These are phyloP conservation scores for Wickerhamomyces bovis DNA, from an alignment of 805 yeast species.

Conservation along the genomic window DNA sequence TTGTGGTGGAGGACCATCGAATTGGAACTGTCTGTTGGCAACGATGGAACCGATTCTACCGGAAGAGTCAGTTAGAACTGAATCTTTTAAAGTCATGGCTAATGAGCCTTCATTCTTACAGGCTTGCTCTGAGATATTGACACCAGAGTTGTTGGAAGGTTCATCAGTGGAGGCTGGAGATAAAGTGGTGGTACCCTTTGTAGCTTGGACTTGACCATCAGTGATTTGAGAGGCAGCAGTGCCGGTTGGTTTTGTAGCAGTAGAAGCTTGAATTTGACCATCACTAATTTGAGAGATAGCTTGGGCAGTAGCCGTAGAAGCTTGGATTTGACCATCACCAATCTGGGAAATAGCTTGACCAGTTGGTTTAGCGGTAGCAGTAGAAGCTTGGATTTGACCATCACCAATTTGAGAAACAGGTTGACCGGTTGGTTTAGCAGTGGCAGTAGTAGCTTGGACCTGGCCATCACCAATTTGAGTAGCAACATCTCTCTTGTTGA, in stretches of 20 bases:
- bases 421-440: slow-evolving; percentile 1
- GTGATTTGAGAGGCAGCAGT: slow-evolving; percentile 1
- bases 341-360: slow-evolving; percentile 15
- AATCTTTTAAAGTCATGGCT: slow-evolving; percentile 1
- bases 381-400: slow-evolving; percentile 4
- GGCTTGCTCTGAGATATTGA: not conserved
- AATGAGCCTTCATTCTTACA: slow-evolving; percentile 4
- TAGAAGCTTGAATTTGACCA: slow-evolving; percentile 22
- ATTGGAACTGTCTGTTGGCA: slow-evolving; percentile 53
- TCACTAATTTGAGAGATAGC: not conserved
- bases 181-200: not conserved
- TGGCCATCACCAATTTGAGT: slow-evolving; percentile 61
- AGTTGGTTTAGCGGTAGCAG: not conserved
- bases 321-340: slow-evolving; percentile 5
- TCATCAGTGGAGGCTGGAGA: not conserved
- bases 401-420: slow-evolving; percentile 2
- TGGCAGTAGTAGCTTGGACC: slow-evolving; percentile 39
- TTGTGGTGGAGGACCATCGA: slow-evolving; percentile 84
- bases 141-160: not conserved
- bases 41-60: slow-evolving; percentile 16
- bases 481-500: slow-evolving; percentile 36
- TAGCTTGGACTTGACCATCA: slow-evolving; percentile 2
- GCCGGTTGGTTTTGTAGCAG: slow-evolving; percentile 22
- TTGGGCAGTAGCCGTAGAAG: not conserved
- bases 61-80: slow-evolving; percentile 8